phyloP scores from a whole-genome alignment of 2,329 filamentous ascomycete species.

The Alternaria gansuensis region DNA sequence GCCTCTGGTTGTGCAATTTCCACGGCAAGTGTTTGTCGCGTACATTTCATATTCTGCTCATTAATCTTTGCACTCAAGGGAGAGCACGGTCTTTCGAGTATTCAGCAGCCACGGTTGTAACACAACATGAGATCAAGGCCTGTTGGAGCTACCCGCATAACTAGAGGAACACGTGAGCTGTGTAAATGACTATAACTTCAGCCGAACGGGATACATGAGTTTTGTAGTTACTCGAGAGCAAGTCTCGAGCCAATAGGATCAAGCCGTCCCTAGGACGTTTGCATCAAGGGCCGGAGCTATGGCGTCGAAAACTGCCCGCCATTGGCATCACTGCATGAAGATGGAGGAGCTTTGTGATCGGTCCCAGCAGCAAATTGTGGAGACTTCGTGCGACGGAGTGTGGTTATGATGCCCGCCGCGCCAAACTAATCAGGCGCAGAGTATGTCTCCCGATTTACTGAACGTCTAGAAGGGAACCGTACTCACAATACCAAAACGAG shows the following conservation, averaged over 20 bases:
- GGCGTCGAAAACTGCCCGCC: conserved; percentile 17
- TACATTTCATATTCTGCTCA: neutral
- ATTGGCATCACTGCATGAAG: conserved; percentile 11
- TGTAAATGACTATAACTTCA: neutral
- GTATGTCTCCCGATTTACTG: conserved; percentile 1
- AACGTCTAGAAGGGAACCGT: conserved; percentile 2
- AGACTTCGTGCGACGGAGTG: conserved; percentile 6
- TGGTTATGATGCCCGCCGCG: conserved; percentile 10
- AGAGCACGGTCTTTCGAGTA: conserved; percentile 1
- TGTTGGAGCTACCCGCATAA: conserved; percentile 7
- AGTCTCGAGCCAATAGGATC: neutral
- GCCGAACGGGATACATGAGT: conserved; percentile 3
- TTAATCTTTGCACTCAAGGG: neutral
- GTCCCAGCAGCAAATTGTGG: conserved; percentile 9
- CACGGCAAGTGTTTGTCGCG: neutral
- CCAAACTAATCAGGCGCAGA: conserved; percentile 7
- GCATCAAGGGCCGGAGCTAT: conserved; percentile 11
- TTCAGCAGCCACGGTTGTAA: conserved; percentile 11
- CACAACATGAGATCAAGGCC: neutral
- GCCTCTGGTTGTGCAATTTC: conserved; percentile 6
- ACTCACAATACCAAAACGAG: conserved; percentile 1
- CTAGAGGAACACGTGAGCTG: conserved; percentile 1
- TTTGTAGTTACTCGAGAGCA: conserved; percentile 8
- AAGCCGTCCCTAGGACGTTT: conserved; percentile 2
- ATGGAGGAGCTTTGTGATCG: conserved; percentile 13